Percentiles rank a stretch among this genome's conserved stretches.
Evolutionary conservation across 441 rosid genomes (phyloP).

Genomic region (Pelargonium citronellum): DNA sequence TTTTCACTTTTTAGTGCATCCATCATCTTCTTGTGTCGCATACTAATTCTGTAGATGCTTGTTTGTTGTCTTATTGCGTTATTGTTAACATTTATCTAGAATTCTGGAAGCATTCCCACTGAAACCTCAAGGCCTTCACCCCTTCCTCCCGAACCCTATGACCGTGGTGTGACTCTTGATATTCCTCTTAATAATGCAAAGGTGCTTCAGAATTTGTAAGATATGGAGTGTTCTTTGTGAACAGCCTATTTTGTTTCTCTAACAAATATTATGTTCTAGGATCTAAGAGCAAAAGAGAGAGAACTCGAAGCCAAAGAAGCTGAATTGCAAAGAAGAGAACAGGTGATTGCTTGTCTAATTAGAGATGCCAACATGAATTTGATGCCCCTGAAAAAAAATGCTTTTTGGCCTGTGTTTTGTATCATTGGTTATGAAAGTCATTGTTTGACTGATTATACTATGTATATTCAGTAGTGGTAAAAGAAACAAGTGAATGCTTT

Average conservation of each 20-base stretch:
- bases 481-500: conserved; percentile 4
- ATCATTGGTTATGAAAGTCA: background rate
- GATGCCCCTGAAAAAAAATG: background rate
- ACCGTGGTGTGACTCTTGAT: conserved; percentile 77
- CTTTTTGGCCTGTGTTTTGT: background rate
- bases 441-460: background rate
- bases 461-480: background rate
- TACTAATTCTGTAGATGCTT: conserved; percentile 4
- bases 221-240: conserved; percentile 9
- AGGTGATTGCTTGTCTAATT: conserved; percentile 40
- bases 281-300: conserved; percentile 73
- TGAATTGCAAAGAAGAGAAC: conserved; percentile 67
- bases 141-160: conserved; percentile 99
- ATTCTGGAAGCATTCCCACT: conserved; percentile 61
- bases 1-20: too few species aligned
- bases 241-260: conserved; percentile 5
- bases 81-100: conserved; percentile 38
- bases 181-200: conserved; percentile 74
- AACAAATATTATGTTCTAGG: conserved; percentile 34
- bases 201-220: conserved; percentile 32
- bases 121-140: conserved; percentile 78
- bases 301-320: conserved; percentile 94
- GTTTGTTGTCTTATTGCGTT: conserved; percentile 17
- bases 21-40: background rate
- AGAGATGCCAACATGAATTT: background rate